Conservation (phyloP, 805 yeast species). For the Starmerella etchellsii region DNA sequence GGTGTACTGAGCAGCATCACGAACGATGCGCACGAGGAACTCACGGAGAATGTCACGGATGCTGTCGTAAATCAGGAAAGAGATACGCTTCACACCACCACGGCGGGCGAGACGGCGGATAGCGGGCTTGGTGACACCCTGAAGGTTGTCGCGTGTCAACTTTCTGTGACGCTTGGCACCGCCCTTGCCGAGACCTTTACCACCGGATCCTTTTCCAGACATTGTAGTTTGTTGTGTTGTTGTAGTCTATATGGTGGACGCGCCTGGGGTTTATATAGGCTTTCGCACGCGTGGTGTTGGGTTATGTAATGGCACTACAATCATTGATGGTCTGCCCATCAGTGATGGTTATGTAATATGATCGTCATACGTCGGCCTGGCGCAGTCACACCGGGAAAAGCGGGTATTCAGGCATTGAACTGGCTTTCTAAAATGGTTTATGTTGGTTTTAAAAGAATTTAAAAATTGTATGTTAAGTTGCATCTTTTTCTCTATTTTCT, state of each 20-base stretch:
- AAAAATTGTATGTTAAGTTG: neutral
- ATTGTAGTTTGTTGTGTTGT: conserved; percentile 32
- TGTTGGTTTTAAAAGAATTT: neutral
- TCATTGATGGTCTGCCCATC: conserved; percentile 15
- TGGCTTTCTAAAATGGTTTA: neutral
- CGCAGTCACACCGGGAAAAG: too few relatives aligned
- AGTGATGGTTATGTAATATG: conserved; percentile 16
- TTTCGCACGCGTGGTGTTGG: neutral
- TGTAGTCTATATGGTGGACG: neutral
- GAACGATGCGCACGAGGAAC: conserved; percentile 91
- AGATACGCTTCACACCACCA: conserved; percentile 99
- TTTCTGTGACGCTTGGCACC: conserved; percentile 99
- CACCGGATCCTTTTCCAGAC: conserved; percentile 99
- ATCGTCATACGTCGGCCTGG: neutral
- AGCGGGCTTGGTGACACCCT: conserved; percentile 99
- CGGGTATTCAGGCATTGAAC: too few relatives aligned
- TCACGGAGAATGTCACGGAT: conserved; percentile 94
- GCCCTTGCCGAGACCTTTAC: conserved; percentile 99
- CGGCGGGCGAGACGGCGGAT: conserved; percentile 99
- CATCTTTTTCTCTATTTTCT: neutral
- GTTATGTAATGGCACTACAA: conserved; percentile 11
- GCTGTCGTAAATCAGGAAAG: conserved; percentile 97
- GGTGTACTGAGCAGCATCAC: conserved; percentile 98
- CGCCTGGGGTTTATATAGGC: conserved; percentile 13
- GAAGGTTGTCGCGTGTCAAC: conserved; percentile 98